Conservation (phyloP, 345 rosid species). For the Trapa bicornis region DNA sequence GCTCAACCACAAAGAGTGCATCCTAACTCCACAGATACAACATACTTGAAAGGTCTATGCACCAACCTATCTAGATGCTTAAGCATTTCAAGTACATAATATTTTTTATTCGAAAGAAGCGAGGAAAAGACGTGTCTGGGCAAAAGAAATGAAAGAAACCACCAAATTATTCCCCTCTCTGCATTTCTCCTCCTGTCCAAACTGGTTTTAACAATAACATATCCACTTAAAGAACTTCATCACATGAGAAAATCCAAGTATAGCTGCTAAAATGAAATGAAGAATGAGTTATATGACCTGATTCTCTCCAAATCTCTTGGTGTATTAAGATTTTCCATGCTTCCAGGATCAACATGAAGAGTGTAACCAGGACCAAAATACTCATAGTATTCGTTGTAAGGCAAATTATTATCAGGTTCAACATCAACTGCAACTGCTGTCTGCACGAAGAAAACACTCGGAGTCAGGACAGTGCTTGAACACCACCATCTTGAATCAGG, state of each 20-base stretch:
- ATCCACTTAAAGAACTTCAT: not conserved
- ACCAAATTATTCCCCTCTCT: not conserved
- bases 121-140: not conserved
- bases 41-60: not conserved
- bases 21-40: not conserved
- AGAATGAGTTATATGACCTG: conserved; percentile 32
- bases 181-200: not conserved
- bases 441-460: conserved; percentile 24
- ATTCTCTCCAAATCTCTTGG: conserved; percentile 79
- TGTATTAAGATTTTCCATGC: conserved; percentile 70
- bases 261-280: not conserved
- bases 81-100: not conserved
- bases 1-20: not conserved
- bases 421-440: conserved; percentile 97
- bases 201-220: not conserved
- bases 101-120: not conserved
- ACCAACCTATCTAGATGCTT: not conserved
- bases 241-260: not conserved
- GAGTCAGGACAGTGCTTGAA: not conserved
- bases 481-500: not conserved
- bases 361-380: conserved; percentile 94
- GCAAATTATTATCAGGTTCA: conserved; percentile 87
- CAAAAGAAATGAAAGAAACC: not conserved
- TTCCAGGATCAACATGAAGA: conserved; percentile 72
- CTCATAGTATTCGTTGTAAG: conserved; percentile 87